These are phyloP conservation scores for Pythium utonaiense DNA, from an alignment of 352 stramenopile species.

Conservation along the genomic window DNA sequence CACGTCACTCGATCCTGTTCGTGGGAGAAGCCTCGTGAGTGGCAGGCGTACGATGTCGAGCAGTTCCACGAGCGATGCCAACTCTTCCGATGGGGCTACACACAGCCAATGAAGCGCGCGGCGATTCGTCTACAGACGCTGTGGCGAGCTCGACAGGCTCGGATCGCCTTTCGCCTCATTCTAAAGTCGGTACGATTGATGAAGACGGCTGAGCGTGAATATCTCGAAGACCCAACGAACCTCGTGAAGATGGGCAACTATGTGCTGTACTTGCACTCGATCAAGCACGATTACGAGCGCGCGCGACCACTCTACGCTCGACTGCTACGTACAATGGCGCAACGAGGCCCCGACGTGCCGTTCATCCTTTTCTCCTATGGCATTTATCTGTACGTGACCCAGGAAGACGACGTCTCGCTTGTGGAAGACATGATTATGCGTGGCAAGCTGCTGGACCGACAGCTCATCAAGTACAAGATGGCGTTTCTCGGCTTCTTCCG, in stretches of 20 bases:
- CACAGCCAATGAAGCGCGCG: conserved; percentile 44
- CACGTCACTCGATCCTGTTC: conserved; percentile 56
- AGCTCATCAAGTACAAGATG: conserved; percentile 67
- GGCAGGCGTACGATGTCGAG: conserved; percentile 39
- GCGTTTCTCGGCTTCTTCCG: conserved; percentile 78
- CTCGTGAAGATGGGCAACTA: conserved; percentile 82
- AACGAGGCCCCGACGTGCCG: conserved; percentile 64
- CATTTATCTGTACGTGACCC: conserved; percentile 67
- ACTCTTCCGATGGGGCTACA: conserved; percentile 65
- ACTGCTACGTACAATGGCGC: conserved; percentile 72
- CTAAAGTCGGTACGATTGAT: conserved; percentile 65
- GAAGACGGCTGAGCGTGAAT: conserved; percentile 64
- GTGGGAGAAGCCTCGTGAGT: conserved; percentile 65
- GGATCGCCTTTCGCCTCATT: conserved; percentile 55
- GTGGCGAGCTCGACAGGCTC: conserved; percentile 52
- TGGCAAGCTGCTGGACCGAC: conserved; percentile 49
- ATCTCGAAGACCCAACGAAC: conserved; percentile 70
- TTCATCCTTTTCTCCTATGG: conserved; percentile 83
- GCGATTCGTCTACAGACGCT: conserved; percentile 46
- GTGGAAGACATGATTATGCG: conserved; percentile 69
- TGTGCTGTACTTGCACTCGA: conserved; percentile 72
- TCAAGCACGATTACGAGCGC: conserved; percentile 76
- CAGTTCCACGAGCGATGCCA: conserved; percentile 48
- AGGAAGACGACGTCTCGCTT: conserved; percentile 58
- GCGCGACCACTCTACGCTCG: conserved; percentile 62